Evolutionary conservation across 371 early-diverging fungal genomes (phyloP).

Genomic region (Synchytrium microbalum): DNA sequence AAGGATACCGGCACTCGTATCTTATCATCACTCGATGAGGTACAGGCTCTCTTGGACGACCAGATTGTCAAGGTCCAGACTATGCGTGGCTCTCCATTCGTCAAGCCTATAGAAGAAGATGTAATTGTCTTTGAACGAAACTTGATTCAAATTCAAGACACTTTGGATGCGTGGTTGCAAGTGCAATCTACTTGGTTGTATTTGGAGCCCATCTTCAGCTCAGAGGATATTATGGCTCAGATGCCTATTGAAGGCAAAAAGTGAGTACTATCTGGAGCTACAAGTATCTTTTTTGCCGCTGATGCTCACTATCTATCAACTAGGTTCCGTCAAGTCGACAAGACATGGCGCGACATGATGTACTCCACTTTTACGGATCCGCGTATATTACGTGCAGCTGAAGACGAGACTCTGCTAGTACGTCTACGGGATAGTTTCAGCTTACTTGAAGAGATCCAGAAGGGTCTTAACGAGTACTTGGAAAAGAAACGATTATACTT

Average conservation of each 20-base stretch:
- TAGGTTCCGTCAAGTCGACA: slow-evolving; percentile 38
- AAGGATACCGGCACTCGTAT: slow-evolving; percentile 49
- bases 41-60: slow-evolving; percentile 46
- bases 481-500: slow-evolving; percentile 49
- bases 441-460: slow-evolving; percentile 46
- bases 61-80: slow-evolving; percentile 53
- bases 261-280: too few species aligned
- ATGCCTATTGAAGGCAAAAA: slow-evolving; percentile 50
- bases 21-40: slow-evolving; percentile 41
- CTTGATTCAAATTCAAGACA: slow-evolving; percentile 40
- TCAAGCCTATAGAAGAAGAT: slow-evolving; percentile 44
- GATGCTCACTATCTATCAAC: too few species aligned
- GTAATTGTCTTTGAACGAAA: slow-evolving; percentile 37
- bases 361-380: slow-evolving; percentile 30
- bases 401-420: slow-evolving; percentile 27
- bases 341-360: slow-evolving; percentile 47
- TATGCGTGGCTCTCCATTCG: slow-evolving; percentile 46
- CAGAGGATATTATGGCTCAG: slow-evolving; percentile 49
- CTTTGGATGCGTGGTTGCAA: slow-evolving; percentile 47
- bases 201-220: slow-evolving; percentile 49
- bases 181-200: slow-evolving; percentile 53
- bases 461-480: slow-evolving; percentile 47
- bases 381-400: slow-evolving; percentile 33
- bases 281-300: too few species aligned
- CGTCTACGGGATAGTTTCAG: slow-evolving; percentile 35